Evolutionary conservation across 257 asterid species (phyloP).

Genomic region (Solanum etuberosum): DNA sequence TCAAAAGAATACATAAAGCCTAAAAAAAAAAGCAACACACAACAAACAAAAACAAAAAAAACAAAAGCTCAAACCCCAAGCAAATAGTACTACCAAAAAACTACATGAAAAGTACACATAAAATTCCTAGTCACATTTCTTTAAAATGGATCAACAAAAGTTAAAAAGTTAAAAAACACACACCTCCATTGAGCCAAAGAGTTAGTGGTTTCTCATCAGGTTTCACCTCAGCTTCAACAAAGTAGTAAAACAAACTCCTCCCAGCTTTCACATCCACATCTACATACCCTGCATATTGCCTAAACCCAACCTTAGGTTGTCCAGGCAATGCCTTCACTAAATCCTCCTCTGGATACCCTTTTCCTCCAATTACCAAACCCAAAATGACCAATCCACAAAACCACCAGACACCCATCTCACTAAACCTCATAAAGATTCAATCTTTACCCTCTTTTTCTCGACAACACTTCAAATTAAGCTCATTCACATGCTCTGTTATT

Average conservation of each 20-base stretch:
- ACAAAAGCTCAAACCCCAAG: constrained; percentile 1
- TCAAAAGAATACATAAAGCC: neutral
- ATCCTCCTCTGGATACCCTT: constrained; percentile 65
- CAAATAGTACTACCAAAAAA: neutral
- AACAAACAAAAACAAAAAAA: neutral
- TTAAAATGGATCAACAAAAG: neutral
- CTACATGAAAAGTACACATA: neutral
- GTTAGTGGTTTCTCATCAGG: constrained; percentile 68
- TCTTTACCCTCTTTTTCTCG: neutral
- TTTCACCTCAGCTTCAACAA: constrained; percentile 75
- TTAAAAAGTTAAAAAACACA: neutral
- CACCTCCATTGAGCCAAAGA: constrained; percentile 98
- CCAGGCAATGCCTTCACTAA: constrained; percentile 71
- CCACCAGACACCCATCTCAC: constrained; percentile 34
- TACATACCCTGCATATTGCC: constrained; percentile 84
- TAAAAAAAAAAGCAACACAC: neutral
- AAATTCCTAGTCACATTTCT: neutral
- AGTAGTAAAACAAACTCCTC: constrained; percentile 84
- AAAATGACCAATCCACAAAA: constrained; percentile 19
- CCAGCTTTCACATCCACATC: constrained; percentile 78
- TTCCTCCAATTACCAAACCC: constrained; percentile 31
- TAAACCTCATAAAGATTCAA: constrained; percentile 1
- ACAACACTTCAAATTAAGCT: neutral
- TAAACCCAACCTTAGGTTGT: constrained; percentile 70
- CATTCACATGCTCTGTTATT: neutral